These are phyloP conservation scores for Gastrolobium bilobum DNA, from an alignment of 306 rosid species.

Conservation along the genomic window DNA sequence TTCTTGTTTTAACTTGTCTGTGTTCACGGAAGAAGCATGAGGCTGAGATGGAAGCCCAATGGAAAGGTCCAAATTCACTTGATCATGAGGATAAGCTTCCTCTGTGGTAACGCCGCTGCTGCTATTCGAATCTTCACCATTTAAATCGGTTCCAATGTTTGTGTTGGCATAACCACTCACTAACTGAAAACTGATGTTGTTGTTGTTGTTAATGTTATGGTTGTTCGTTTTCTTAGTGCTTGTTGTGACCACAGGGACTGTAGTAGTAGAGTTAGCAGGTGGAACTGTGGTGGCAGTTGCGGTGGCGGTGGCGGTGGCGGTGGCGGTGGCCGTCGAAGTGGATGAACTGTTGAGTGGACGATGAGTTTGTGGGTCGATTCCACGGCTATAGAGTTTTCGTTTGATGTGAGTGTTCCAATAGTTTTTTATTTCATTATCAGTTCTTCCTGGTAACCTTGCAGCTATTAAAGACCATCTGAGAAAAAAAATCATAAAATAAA, in stretches of 20 bases:
- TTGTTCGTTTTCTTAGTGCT: constrained; percentile 25
- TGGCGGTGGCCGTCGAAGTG: background rate
- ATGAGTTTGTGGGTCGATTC: constrained; percentile 80
- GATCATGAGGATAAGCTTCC: constrained; percentile 34
- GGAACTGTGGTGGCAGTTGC: constrained; percentile 8
- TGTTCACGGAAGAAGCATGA: background rate
- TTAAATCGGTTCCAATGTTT: constrained; percentile 23
- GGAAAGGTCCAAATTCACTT: constrained; percentile 72
- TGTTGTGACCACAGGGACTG: background rate
- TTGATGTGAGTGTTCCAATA: constrained; percentile 84
- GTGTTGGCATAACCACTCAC: constrained; percentile 9
- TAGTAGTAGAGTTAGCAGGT: background rate
- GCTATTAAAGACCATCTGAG: constrained; percentile 83
- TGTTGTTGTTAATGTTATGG: background rate
- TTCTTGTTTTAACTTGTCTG: constrained; percentile 37
- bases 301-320: constrained; percentile 7
- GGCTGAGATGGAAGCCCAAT: constrained; percentile 60
- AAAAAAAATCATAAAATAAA: background rate
- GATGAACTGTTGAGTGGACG: constrained; percentile 57
- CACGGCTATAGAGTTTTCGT: constrained; percentile 73
- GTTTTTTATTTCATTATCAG: constrained; percentile 82
- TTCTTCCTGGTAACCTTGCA: constrained; percentile 75
- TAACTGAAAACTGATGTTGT: constrained; percentile 34
- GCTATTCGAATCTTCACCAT: constrained; percentile 59
- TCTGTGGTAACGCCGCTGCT: constrained; percentile 60